A percentile compares a stretch with the other conserved stretches of the same genome.
phyloP scores from a whole-genome alignment of 2,329 filamentous ascomycete genomes.

The Pseudogymnoascus sp. region DNA sequence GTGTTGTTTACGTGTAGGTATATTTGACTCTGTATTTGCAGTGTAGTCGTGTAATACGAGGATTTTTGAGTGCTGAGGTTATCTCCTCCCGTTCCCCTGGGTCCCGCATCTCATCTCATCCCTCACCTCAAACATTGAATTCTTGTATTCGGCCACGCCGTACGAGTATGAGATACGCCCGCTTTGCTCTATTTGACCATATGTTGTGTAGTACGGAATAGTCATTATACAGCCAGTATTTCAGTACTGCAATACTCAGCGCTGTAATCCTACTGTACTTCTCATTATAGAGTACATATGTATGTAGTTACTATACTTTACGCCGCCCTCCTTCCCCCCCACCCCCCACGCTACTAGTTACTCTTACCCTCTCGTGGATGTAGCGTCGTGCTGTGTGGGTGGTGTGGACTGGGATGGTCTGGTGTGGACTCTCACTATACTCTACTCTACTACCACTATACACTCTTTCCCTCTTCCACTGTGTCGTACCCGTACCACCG shows the following conservation, averaged over 20 bases:
- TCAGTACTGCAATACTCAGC: no score
- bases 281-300: not conserved
- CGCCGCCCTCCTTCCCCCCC: no score
- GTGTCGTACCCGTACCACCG: not conserved
- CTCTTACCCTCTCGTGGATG: slow-evolving; percentile 8
- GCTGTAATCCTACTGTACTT: not conserved
- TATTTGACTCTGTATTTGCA: not conserved
- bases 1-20: not conserved
- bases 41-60: not conserved
- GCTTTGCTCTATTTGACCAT: not conserved
- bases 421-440: slow-evolving; percentile 1
- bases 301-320: not conserved
- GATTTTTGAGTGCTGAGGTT: not conserved
- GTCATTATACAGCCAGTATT: not conserved
- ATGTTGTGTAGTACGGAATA: not conserved
- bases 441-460: not conserved
- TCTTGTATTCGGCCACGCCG: not conserved
- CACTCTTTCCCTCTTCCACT: slow-evolving; percentile 1
- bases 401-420: not conserved
- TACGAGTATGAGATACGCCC: not conserved
- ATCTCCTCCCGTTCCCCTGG: not conserved
- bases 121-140: not conserved
- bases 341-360: not conserved
- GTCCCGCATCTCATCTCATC: slow-evolving; percentile 4
- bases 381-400: not conserved